Conservation (phyloP, 768 basidiomycete genomes). For the Podaxis sp. region DNA sequence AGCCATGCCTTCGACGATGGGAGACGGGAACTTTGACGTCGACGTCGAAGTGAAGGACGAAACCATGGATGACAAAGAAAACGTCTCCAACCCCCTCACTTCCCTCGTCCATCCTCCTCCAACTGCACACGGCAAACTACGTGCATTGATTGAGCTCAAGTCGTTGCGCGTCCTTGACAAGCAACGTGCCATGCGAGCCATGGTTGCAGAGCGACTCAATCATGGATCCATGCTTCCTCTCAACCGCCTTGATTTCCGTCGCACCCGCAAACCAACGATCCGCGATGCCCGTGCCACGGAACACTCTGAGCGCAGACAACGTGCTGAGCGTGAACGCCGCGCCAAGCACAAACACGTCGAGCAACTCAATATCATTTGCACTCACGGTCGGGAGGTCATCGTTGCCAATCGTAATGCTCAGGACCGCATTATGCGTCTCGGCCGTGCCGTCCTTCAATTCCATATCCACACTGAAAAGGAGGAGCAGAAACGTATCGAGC, state of each 20-base stretch:
- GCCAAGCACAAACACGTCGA: constrained; percentile 97
- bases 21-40: constrained; percentile 66
- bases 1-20: constrained; percentile 73
- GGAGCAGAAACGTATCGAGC: constrained; percentile 95
- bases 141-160: constrained; percentile 92
- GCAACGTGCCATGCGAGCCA: constrained; percentile 83
- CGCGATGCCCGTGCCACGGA: constrained; percentile 91
- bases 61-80: constrained; percentile 44
- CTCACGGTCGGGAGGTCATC: constrained; percentile 77
- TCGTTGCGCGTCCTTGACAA: constrained; percentile 86
- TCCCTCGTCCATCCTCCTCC: constrained; percentile 55
- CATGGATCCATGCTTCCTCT: constrained; percentile 88
- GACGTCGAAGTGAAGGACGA: constrained; percentile 38
- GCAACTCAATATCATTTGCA: constrained; percentile 83
- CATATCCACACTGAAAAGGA: constrained; percentile 94
- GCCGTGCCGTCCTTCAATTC: constrained; percentile 78
- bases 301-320: constrained; percentile 86
- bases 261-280: constrained; percentile 79
- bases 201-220: constrained; percentile 82
- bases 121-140: constrained; percentile 79
- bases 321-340: constrained; percentile 86
- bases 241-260: constrained; percentile 90
- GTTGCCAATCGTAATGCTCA: constrained; percentile 64
- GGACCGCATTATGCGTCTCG: constrained; percentile 69
- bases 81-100: constrained; percentile 29